These are phyloP conservation scores for Talaromyces sp. DNA, from an alignment of 2,329 filamentous ascomycete genomes.

Conservation along the genomic window DNA sequence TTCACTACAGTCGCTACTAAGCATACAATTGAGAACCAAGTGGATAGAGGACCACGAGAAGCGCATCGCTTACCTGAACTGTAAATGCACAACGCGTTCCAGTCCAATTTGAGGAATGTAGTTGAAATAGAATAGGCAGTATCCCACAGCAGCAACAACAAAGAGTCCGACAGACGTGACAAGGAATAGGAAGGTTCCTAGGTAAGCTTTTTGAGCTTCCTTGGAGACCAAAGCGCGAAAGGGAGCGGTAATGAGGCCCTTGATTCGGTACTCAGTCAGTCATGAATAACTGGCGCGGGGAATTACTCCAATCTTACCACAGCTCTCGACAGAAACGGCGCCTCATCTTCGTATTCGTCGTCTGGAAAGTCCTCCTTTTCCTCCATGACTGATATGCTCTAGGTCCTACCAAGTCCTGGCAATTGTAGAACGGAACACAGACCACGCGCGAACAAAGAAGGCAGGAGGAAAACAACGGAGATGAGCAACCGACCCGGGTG, in stretches of 20 bases:
- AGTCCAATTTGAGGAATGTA: conserved; percentile 63
- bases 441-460: neutral
- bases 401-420: neutral
- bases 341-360: conserved; percentile 6
- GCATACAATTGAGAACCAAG: neutral
- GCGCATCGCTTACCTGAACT: conserved; percentile 51
- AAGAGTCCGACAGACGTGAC: conserved; percentile 51
- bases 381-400: neutral
- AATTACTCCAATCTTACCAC: neutral
- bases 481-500: neutral
- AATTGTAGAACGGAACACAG: neutral
- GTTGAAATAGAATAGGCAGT: conserved; percentile 61
- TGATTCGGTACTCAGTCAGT: conserved; percentile 5
- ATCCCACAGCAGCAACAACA: conserved; percentile 54
- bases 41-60: conserved; percentile 2
- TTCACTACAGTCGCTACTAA: conserved; percentile 24
- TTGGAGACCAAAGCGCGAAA: conserved; percentile 54
- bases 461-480: neutral
- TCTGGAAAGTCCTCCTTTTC: conserved; percentile 3
- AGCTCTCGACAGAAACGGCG: neutral
- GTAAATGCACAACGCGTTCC: conserved; percentile 57
- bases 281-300: neutral
- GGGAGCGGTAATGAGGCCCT: conserved; percentile 51
- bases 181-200: conserved; percentile 53
- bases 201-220: conserved; percentile 57